Percentiles rank a stretch among this genome's conserved stretches.
These are phyloP conservation scores for Phycomyces nitens DNA, from an alignment of 192 early-diverging fungal genomes.

Conservation along the genomic window DNA sequence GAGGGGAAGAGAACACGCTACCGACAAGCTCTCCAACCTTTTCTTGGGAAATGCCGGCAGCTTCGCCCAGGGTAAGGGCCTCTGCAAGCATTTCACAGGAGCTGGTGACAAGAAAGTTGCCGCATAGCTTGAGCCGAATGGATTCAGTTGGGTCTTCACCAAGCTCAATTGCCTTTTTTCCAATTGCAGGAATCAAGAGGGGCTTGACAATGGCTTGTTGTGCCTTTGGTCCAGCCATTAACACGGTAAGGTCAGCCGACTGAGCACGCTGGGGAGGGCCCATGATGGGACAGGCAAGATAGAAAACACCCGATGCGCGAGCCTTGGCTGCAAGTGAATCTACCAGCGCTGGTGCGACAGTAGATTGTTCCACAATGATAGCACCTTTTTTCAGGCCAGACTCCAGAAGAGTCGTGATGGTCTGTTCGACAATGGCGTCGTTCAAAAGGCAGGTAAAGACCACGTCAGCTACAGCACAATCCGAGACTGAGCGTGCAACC, in stretches of 20 bases:
- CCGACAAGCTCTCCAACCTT: slow-evolving; percentile 52
- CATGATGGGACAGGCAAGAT: slow-evolving; percentile 33
- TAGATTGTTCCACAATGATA: slow-evolving; percentile 60
- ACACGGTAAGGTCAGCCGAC: slow-evolving; percentile 48
- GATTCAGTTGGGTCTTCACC: slow-evolving; percentile 43
- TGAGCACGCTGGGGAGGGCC: slow-evolving; percentile 40
- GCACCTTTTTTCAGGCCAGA: slow-evolving; percentile 19
- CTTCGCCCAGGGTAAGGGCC: slow-evolving; percentile 57
- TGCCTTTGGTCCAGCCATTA: slow-evolving; percentile 43
- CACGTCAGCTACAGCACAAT: slow-evolving; percentile 43
- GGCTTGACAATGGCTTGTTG: slow-evolving; percentile 37
- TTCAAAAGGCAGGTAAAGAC: slow-evolving; percentile 62
- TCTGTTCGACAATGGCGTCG: slow-evolving; percentile 44
- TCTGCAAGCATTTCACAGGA: slow-evolving; percentile 61
- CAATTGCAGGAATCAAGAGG: slow-evolving; percentile 43
- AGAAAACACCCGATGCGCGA: slow-evolving; percentile 14
- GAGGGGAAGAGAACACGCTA: slow-evolving; percentile 43
- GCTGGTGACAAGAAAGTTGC: slow-evolving; percentile 63
- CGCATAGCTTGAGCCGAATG: slow-evolving; percentile 57
- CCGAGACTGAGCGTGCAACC: slow-evolving; percentile 30
- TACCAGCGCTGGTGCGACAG: slow-evolving; percentile 46
- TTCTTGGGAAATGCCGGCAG: slow-evolving; percentile 43
- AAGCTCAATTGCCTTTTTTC: slow-evolving; percentile 48
- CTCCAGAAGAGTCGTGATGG: not conserved
- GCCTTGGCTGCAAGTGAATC: slow-evolving; percentile 28